Evolutionary conservation across 495 filamentous ascomycete species (phyloP).

Genomic region (Acidiella bohemica): DNA sequence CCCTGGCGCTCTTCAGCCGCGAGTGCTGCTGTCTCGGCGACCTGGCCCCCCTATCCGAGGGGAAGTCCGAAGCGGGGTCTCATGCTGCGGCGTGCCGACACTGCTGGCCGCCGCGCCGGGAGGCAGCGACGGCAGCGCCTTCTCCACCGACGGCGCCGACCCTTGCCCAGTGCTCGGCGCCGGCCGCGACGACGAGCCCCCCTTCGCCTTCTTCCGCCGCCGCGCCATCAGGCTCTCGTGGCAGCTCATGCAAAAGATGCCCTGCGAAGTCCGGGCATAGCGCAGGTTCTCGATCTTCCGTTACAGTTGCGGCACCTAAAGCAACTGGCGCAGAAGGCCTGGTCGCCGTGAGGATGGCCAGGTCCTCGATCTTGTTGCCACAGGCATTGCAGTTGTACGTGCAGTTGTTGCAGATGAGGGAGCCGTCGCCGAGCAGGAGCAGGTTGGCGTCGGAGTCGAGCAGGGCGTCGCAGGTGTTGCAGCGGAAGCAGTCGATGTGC

Average conservation of each 20-base stretch:
- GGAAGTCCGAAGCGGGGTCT: constrained; percentile 50
- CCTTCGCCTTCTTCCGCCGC: constrained; percentile 73
- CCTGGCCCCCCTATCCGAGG: constrained; percentile 56
- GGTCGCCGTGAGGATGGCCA: constrained; percentile 97
- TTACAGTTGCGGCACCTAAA: constrained; percentile 98
- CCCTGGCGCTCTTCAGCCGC: constrained; percentile 22
- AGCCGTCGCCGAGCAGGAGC: constrained; percentile 90
- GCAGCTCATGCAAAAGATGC: constrained; percentile 99
- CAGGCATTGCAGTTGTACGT: constrained; percentile 98
- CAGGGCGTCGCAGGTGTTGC: constrained; percentile 87
- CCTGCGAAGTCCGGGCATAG: constrained; percentile 94
- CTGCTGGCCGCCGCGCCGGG: constrained; percentile 52
- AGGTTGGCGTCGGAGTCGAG: constrained; percentile 98
- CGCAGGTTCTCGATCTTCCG: constrained; percentile 94
- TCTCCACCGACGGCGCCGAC: constrained; percentile 65
- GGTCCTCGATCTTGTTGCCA: constrained; percentile 93
- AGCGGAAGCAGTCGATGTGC: constrained; percentile 99
- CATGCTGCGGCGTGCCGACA: constrained; percentile 49
- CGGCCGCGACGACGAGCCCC: constrained; percentile 41
- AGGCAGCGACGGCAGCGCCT: constrained; percentile 84
- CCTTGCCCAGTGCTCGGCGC: constrained; percentile 36
- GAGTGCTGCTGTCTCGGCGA: constrained; percentile 48
- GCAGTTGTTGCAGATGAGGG: constrained; percentile 97
- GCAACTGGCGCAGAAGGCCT: constrained; percentile 96
- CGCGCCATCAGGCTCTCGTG: constrained; percentile 98